Percentiles rank a stretch among this genome's conserved stretches.
Evolutionary conservation across 768 basidiomycete genomes (phyloP).

Genomic region (Boletellus ananiceps): DNA sequence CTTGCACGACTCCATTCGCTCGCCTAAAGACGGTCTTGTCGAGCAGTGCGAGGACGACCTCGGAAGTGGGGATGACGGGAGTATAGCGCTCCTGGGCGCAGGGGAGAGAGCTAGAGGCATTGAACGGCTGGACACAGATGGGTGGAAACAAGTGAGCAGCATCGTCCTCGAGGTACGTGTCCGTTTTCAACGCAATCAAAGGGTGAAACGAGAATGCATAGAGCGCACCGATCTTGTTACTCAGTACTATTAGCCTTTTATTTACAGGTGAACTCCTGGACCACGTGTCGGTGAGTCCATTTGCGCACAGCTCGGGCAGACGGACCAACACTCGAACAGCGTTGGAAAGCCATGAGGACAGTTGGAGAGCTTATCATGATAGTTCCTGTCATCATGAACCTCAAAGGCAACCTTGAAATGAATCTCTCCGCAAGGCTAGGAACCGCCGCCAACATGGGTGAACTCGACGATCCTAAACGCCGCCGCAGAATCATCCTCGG

Average conservation of each 20-base stretch:
- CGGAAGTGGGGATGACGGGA: constrained; percentile 40
- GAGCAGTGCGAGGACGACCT: constrained; percentile 30
- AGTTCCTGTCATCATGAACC: constrained; percentile 87
- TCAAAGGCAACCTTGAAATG: constrained; percentile 99
- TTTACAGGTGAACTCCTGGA: constrained; percentile 91
- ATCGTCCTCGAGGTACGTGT: constrained; percentile 68
- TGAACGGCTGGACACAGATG: constrained; percentile 15
- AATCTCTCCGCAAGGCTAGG: constrained; percentile 94
- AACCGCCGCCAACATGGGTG: constrained; percentile 91
- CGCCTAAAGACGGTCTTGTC: constrained; percentile 13
- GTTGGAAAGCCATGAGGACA: constrained; percentile 83
- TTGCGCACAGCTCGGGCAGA: constrained; percentile 5
- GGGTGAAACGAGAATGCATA: constrained; percentile 27
- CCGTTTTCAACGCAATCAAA: not conserved
- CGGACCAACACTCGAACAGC: constrained; percentile 39
- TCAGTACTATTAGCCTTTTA: constrained; percentile 78
- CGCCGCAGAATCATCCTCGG: constrained; percentile 70
- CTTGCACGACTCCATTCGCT: constrained; percentile 25
- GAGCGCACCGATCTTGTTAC: constrained; percentile 83
- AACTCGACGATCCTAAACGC: constrained; percentile 67
- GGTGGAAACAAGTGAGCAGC: constrained; percentile 54
- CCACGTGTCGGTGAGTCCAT: constrained; percentile 67
- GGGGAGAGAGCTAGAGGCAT: constrained; percentile 26
- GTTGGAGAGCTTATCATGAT: constrained; percentile 97
- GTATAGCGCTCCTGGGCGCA: constrained; percentile 41